Conservation (phyloP, 2,329 filamentous ascomycete genomes). For the Ophiostoma quercus region DNA sequence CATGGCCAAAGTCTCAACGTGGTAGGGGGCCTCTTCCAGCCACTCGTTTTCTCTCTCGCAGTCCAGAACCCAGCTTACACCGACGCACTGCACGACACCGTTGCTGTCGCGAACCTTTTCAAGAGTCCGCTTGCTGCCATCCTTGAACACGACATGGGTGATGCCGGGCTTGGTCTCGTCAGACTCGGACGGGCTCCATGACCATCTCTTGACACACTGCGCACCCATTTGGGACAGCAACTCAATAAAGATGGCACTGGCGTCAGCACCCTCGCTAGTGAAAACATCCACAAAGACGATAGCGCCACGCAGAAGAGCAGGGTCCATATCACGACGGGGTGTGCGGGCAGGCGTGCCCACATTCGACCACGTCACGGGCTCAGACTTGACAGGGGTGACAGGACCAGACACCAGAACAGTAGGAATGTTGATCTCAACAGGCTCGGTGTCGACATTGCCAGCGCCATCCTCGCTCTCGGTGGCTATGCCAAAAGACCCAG, state of each 20-base stretch:
- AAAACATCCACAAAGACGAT: constrained; percentile 80
- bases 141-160: constrained; percentile 87
- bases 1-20: constrained; percentile 60
- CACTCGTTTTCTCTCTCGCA: constrained; percentile 72
- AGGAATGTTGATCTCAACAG: constrained; percentile 8
- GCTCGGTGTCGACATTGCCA: constrained; percentile 20
- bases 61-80: constrained; percentile 82
- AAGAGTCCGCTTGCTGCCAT: constrained; percentile 72
- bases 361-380: constrained; percentile 45
- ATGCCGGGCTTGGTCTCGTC: constrained; percentile 57
- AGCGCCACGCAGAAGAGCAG: constrained; percentile 59
- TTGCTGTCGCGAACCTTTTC: constrained; percentile 70
- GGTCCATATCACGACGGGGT: constrained; percentile 49
- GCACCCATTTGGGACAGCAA: constrained; percentile 78
- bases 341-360: constrained; percentile 53
- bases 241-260: constrained; percentile 70
- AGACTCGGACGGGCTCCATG: constrained; percentile 56
- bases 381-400: constrained; percentile 45
- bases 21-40: constrained; percentile 67
- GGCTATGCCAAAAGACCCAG: background rate
- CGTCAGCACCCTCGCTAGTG: constrained; percentile 74
- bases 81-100: constrained; percentile 77
- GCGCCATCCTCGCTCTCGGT: constrained; percentile 25
- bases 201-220: constrained; percentile 69
- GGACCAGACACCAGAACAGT: constrained; percentile 30